Base-by-base conservation (phyloP, 83 land plant genomes). In the Isoetes engelmannii region DNA sequence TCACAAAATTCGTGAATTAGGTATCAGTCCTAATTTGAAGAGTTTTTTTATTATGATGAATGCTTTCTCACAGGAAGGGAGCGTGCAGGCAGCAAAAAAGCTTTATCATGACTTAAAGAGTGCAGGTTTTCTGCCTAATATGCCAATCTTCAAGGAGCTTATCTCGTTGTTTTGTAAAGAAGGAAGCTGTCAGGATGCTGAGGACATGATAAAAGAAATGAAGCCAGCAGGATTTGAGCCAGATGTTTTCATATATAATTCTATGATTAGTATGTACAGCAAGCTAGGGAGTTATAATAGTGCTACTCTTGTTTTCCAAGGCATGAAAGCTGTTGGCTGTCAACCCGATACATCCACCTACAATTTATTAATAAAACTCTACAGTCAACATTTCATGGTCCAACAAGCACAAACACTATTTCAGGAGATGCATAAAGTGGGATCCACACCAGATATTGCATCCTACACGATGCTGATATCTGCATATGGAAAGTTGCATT, bases 51-150 rank as follows among this genome's bases (percentile, higher is more conserved):
- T 83, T 69, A 84, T 87, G 83, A 76, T 90, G 63, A 81, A 87
- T 70, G 85, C 96, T 9, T 90, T 86, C 77, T 79, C 80, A 20
- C 75, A 71, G 63, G 73, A 48, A 6, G 87, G 92, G 43, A 79
- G 85, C 48, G 70, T 84, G 53, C 81, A 77, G 54, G 86, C 82
- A 73, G 89, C 90, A 7, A 88, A 80, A 61, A 89, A 81, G 57
- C 74, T 86, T 66, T 88, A 88, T 64, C 61, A 75, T 57, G 87
- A 90, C 15, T 82, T 88, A 85, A 91, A 80, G 73, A 81, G 78
- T 69, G 89, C 87, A 37, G 96, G 89, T 10, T 91, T 81, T 77
- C 64, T 82, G 51, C 96, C 96, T 5, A 82, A 79, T 41, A 85
- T 91, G 87, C 80, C 85, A 72, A 78, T 85, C 37, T 91, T 86